Percentiles rank a stretch among this genome's conserved stretches.
Evolutionary conservation across 306 rosid species (phyloP).

Genomic region (Nissolia schottii): DNA sequence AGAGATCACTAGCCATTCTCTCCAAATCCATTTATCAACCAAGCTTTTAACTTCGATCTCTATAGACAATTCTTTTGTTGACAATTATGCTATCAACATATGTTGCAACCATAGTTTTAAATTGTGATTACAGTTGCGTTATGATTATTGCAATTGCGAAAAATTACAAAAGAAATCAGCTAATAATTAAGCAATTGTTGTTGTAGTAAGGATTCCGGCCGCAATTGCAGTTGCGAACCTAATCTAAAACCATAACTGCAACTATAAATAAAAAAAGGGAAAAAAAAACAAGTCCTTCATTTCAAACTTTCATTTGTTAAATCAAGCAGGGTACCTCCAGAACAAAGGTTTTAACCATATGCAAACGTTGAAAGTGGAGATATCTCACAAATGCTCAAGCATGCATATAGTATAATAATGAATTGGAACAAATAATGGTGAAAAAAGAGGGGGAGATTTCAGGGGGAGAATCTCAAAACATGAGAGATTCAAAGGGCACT

Average conservation of each 20-base stretch:
- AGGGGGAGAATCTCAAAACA: conserved; percentile 10
- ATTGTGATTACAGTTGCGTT: no score
- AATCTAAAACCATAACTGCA: no score
- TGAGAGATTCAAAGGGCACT: conserved; percentile 9
- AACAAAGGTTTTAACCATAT: not conserved
- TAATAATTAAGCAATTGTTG: no score
- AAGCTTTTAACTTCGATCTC: not conserved
- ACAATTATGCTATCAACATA: no score
- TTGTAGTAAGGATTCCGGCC: no score
- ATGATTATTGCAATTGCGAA: no score
- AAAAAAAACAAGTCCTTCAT: not conserved
- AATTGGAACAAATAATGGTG: not conserved
- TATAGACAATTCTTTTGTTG: not conserved
- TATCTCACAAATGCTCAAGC: not conserved
- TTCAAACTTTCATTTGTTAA: not conserved
- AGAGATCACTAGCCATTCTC: not conserved
- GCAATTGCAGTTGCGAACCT: no score
- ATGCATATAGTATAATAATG: not conserved
- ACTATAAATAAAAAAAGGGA: not conserved
- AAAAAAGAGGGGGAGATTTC: conserved; percentile 22
- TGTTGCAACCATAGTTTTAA: no score
- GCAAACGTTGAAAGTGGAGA: not conserved
- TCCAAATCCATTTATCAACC: not conserved
- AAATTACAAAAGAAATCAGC: no score
- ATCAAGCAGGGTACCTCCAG: not conserved